Evolutionary conservation across 805 yeast genomes (phyloP).

Genomic region (Saccharomycopsis oosterbeekiorum): DNA sequence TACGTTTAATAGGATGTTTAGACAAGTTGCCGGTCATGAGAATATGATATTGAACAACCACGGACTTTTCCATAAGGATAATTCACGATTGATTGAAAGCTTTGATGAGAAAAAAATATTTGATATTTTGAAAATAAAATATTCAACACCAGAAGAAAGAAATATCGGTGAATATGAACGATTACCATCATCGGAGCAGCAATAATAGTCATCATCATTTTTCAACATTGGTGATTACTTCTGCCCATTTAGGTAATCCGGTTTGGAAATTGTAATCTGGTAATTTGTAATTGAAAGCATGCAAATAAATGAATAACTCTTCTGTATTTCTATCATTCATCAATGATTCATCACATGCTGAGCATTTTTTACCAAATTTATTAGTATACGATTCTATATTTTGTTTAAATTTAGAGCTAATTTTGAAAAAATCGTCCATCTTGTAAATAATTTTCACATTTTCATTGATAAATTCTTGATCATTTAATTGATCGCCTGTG

Average conservation of each 20-base stretch:
- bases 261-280: constrained; percentile 32
- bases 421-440: not conserved
- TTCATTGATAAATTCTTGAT: not conserved
- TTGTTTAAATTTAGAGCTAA: constrained; percentile 2
- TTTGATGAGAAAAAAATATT: constrained; percentile 37
- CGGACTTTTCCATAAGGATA: constrained; percentile 30
- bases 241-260: constrained; percentile 38
- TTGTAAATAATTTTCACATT: not conserved
- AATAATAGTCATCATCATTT: not conserved
- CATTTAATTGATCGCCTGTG: not conserved
- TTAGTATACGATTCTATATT: not conserved
- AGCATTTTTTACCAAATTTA: constrained; percentile 23
- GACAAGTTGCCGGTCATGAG: constrained; percentile 33
- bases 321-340: constrained; percentile 22
- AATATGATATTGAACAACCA: constrained; percentile 32
- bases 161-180: constrained; percentile 21
- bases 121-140: constrained; percentile 32
- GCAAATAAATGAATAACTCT: constrained; percentile 35
- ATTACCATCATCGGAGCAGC: not conserved
- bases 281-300: constrained; percentile 30
- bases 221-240: not conserved
- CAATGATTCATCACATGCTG: constrained; percentile 29
- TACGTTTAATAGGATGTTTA: constrained; percentile 37
- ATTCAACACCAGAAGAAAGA: constrained; percentile 24
- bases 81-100: constrained; percentile 29